Evolutionary conservation across 2,329 filamentous ascomycete genomes (phyloP).

Genomic region (Delphinella strobiligena): DNA sequence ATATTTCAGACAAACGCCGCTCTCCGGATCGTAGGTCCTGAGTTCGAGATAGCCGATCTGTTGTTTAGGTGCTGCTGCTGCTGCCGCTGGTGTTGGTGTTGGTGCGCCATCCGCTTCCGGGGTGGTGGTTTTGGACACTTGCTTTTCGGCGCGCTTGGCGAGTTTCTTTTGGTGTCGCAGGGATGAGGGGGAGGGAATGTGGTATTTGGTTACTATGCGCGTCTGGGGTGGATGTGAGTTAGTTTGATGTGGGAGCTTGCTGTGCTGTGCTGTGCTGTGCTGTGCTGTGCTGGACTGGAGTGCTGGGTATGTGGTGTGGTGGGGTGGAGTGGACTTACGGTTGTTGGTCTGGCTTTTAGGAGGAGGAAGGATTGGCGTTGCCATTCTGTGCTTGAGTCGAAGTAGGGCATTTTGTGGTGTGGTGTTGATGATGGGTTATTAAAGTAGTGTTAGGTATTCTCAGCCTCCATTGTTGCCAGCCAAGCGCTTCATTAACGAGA

Average conservation of each 20-base stretch:
- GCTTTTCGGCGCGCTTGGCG: constrained; percentile 14
- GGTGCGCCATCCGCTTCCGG: constrained; percentile 12
- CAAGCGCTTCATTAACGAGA: too few relatives aligned
- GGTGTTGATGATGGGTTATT: not conserved
- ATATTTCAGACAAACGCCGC: constrained; percentile 80
- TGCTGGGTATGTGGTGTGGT: not conserved
- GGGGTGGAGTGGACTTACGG: constrained; percentile 43
- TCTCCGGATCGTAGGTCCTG: constrained; percentile 78
- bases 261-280: not conserved
- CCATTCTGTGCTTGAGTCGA: constrained; percentile 79
- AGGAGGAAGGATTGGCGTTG: constrained; percentile 77
- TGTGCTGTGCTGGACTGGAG: not conserved
- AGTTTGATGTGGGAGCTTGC: too few relatives aligned
- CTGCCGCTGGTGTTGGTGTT: not conserved
- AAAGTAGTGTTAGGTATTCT: not conserved
- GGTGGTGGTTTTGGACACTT: too few relatives aligned
- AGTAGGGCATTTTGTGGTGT: constrained; percentile 55
- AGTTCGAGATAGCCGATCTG: constrained; percentile 62
- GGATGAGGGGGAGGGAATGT: constrained; percentile 36
- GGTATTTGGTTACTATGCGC: constrained; percentile 86
- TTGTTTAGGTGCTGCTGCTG: constrained; percentile 40
- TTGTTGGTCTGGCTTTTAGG: constrained; percentile 72
- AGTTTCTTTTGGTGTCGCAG: constrained; percentile 19
- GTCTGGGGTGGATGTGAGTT: too few relatives aligned
- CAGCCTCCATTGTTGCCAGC: too few relatives aligned